Conservation (phyloP, 768 basidiomycete species). For the Trametes meyenii region DNA sequence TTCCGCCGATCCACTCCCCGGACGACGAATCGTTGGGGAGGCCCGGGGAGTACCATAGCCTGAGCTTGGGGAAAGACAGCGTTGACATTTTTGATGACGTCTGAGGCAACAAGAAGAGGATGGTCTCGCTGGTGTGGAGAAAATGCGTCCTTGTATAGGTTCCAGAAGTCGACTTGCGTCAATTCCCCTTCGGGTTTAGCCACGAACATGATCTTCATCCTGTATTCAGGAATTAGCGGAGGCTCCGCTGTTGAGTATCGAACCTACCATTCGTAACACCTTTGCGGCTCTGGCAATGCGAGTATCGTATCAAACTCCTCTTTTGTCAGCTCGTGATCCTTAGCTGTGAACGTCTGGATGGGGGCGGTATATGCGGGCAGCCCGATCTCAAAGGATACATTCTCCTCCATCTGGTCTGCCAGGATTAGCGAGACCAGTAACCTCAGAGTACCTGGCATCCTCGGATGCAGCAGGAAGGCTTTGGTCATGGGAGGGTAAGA, state of each 20-base stretch:
- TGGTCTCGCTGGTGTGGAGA: slow-evolving; percentile 56
- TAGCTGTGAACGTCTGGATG: slow-evolving; percentile 45
- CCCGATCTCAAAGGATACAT: slow-evolving; percentile 63
- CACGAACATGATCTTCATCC: slow-evolving; percentile 93
- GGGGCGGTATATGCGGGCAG: slow-evolving; percentile 61
- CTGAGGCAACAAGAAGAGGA: slow-evolving; percentile 78
- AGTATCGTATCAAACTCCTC: slow-evolving; percentile 69
- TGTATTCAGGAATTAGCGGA: slow-evolving; percentile 1
- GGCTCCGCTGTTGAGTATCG: not conserved
- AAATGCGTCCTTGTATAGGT: slow-evolving; percentile 86
- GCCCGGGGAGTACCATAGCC: slow-evolving; percentile 81
- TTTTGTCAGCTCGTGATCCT: slow-evolving; percentile 67
- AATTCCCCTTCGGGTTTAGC: slow-evolving; percentile 76
- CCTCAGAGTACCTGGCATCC: slow-evolving; percentile 71
- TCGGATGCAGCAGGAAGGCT: slow-evolving; percentile 70
- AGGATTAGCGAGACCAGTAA: slow-evolving; percentile 69
- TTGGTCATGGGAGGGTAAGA: slow-evolving; percentile 76
- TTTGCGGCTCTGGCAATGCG: slow-evolving; percentile 66
- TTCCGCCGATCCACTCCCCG: slow-evolving; percentile 78
- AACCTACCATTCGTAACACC: slow-evolving; percentile 80
- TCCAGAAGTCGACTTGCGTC: slow-evolving; percentile 96
- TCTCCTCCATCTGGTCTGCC: slow-evolving; percentile 73
- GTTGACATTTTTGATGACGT: slow-evolving; percentile 93
- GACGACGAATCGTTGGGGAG: slow-evolving; percentile 81
- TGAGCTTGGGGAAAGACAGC: slow-evolving; percentile 82